A percentile compares a stretch with the other conserved stretches of the same genome.
Evolutionary conservation across 2,329 filamentous ascomycete species (phyloP).

Genomic region (Dissoconium aciculare): DNA sequence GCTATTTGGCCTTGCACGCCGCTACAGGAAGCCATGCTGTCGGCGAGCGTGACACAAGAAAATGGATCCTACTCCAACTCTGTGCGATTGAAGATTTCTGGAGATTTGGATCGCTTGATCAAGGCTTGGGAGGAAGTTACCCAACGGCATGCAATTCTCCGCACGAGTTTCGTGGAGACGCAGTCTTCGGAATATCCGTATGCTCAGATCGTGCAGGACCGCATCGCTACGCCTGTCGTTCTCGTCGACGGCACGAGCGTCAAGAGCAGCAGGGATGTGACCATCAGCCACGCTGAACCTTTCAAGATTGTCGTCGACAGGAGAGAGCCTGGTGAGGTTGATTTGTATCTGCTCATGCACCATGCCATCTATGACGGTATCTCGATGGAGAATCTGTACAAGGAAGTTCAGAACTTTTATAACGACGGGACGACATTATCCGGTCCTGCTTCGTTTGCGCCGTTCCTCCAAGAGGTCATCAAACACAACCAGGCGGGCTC

Average conservation of each 20-base stretch:
- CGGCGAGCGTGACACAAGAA: conserved; percentile 33
- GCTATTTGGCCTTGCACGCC: conserved; percentile 67
- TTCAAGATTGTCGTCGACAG: conserved; percentile 3
- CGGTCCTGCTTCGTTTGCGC: conserved; percentile 41
- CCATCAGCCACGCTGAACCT: conserved; percentile 6
- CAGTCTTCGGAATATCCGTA: conserved; percentile 46
- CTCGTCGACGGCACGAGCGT: background rate
- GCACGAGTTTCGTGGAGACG: conserved; percentile 60
- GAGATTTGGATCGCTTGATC: conserved; percentile 37
- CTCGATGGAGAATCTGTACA: conserved; percentile 53
- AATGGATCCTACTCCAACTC: conserved; percentile 55
- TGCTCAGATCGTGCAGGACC: conserved; percentile 54
- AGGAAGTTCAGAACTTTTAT: conserved; percentile 52
- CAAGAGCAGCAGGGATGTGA: too few relatives aligned
- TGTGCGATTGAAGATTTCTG: conserved; percentile 46
- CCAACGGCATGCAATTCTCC: conserved; percentile 56
- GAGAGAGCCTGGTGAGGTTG: conserved; percentile 4
- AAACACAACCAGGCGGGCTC: conserved; percentile 33
- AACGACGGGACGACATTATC: conserved; percentile 31
- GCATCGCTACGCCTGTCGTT: background rate
- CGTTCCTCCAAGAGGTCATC: conserved; percentile 49
- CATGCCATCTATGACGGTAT: conserved; percentile 80
- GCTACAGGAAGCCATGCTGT: conserved; percentile 77
- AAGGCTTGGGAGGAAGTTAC: conserved; percentile 49
- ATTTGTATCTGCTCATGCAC: conserved; percentile 45